Evolutionary conservation across 1,139 yeast genomes (phyloP), one percentile per base, ranked within the genome.

Genomic region (Pichia sp.): DNA sequence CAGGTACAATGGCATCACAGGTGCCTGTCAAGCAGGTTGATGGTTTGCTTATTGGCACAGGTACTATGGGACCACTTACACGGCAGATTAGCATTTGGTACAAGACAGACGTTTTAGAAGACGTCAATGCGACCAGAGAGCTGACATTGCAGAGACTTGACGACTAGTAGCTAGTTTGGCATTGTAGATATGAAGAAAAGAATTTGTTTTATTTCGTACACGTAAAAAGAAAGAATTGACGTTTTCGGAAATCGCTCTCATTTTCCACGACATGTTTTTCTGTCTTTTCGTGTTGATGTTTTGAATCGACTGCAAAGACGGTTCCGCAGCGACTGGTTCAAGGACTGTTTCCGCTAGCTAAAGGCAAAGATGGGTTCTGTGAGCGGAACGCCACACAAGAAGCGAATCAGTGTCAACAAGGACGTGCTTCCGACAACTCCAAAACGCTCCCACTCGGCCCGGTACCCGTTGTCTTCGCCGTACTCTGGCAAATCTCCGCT

Each of bases 401-500:
- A 28, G 23, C 4, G 13, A 13, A 23, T 7, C 4, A 22, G n/a
- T 18, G 16, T 9, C 16, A 43, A 4, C 16, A 43, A 43, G 23
- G 46, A 28, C 6, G 23, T 12, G n/a, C 16, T 13, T n/a, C 48
- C 48, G 10, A 37, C 28, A 18, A 45, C 48, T 3, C 48, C 48
- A 4, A 45, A 26, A 26, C 36, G 43, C 18, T 10, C 34, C 18
- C 41, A 37, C n/a, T 9, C 23, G 19, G 5, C 48, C 23, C 37
- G 30, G 16, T 55, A 41, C 43, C 54, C 52, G 6, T 21, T 51
- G 5, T 56, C 58, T 22, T 54, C 58, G 4, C 59, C 59, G 3
- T 56, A 53, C 25, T 34, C 55, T 4, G 51, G 55, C 3, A 56
- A 55, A 44, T 55, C 59, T 3, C 57, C 58, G 9, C 12, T 54